These are phyloP conservation scores for Maudiozyma bulderi DNA, from an alignment of 805 yeast species.

Conservation along the genomic window DNA sequence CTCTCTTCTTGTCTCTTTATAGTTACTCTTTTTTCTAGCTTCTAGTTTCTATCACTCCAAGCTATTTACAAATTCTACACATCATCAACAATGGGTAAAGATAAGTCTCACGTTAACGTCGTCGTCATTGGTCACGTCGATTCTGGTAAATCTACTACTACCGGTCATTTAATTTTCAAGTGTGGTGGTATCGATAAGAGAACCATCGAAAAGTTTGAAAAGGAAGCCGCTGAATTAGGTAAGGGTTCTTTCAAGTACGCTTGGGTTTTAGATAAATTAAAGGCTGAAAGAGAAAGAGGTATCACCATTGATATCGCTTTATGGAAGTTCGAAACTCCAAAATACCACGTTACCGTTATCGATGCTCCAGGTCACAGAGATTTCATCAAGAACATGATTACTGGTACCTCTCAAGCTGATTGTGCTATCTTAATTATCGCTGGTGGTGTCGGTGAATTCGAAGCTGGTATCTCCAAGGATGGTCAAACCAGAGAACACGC, in stretches of 20 bases:
- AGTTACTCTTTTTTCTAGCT: neutral
- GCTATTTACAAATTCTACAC: neutral
- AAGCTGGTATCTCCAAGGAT: slow-evolving; percentile 90
- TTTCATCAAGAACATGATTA: slow-evolving; percentile 92
- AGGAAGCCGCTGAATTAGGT: slow-evolving; percentile 96
- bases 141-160: slow-evolving; percentile 97
- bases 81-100: slow-evolving; percentile 40
- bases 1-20: neutral
- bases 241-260: slow-evolving; percentile 97
- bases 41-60: too few relatives aligned
- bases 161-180: slow-evolving; percentile 98
- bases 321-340: slow-evolving; percentile 89
- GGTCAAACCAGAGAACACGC: slow-evolving; percentile 97
- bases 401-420: slow-evolving; percentile 69
- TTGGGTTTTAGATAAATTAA: slow-evolving; percentile 91
- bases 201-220: slow-evolving; percentile 96
- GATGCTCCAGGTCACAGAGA: slow-evolving; percentile 97
- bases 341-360: slow-evolving; percentile 81
- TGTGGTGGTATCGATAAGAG: slow-evolving; percentile 99
- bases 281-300: slow-evolving; percentile 62
- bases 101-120: slow-evolving; percentile 96
- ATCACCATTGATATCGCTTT: slow-evolving; percentile 87
- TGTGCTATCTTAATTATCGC: slow-evolving; percentile 64
- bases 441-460: slow-evolving; percentile 91
- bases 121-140: slow-evolving; percentile 99